Conservation (phyloP, 2,329 filamentous ascomycete genomes). For the Colletotrichum filicis region DNA sequence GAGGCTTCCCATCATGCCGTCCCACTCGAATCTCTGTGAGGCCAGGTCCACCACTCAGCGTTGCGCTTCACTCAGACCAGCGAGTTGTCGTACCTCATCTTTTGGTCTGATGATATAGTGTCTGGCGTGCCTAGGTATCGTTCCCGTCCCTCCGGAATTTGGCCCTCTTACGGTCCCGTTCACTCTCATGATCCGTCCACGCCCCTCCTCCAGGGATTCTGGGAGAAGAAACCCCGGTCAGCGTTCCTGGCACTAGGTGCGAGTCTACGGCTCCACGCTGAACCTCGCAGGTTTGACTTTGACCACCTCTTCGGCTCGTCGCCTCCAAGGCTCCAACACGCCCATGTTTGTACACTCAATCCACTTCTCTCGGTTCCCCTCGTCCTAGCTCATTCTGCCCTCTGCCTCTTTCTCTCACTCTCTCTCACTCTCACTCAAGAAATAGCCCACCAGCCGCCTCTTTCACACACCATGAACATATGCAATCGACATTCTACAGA, state of each 20-base stretch:
- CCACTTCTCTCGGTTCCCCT: neutral
- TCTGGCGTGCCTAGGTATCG: neutral
- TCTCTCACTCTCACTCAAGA: neutral
- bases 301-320: neutral
- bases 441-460: neutral
- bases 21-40: neutral
- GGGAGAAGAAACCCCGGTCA: neutral
- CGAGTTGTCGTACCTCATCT: neutral
- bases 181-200: neutral
- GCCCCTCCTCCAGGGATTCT: neutral
- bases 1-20: neutral
- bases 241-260: neutral
- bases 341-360: neutral
- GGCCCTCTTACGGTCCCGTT: conserved; percentile 25
- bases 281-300: neutral
- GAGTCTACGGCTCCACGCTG: conserved; percentile 3
- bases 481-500: neutral
- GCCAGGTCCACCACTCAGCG: neutral
- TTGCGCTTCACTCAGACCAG: neutral
- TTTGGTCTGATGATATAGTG: neutral
- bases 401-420: neutral
- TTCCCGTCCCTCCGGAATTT: conserved; percentile 15
- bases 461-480: neutral
- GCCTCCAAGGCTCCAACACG: neutral
- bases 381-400: neutral